phyloP scores from a whole-genome alignment of 2,329 filamentous ascomycete genomes.

The Rutstroemia sp. region DNA sequence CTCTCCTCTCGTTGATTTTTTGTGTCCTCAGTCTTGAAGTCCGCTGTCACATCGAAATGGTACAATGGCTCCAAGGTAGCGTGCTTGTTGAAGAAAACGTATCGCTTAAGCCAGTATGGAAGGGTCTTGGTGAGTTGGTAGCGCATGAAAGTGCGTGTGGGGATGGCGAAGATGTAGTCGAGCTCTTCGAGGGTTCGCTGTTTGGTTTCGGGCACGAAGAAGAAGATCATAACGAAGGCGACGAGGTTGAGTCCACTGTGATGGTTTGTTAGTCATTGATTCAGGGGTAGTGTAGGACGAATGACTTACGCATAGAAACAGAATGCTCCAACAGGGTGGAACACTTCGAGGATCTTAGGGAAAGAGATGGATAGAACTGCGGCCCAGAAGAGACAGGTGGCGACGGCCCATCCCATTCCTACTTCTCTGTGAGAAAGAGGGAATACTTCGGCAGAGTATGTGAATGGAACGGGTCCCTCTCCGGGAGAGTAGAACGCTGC shows the following conservation, averaged over 20 bases:
- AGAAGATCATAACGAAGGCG: slow-evolving; percentile 47
- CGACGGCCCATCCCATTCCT: slow-evolving; percentile 55
- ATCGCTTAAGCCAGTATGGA: slow-evolving; percentile 8
- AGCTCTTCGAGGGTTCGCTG: slow-evolving; percentile 30
- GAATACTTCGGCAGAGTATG: slow-evolving; percentile 55
- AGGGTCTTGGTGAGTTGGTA: slow-evolving; percentile 33
- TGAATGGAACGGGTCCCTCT: slow-evolving; percentile 54
- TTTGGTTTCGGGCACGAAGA: slow-evolving; percentile 52
- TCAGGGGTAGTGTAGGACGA: background rate
- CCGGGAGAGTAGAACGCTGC: slow-evolving; percentile 58
- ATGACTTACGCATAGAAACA: slow-evolving; percentile 38
- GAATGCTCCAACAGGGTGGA: slow-evolving; percentile 37
- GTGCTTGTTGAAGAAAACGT: slow-evolving; percentile 3
- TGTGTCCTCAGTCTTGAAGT: background rate
- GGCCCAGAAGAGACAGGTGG: slow-evolving; percentile 52
- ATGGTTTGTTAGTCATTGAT: background rate
- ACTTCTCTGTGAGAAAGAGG: slow-evolving; percentile 56
- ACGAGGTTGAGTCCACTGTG: slow-evolving; percentile 41
- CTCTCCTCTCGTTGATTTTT: background rate
- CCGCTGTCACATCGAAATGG: slow-evolving; percentile 1
- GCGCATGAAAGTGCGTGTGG: slow-evolving; percentile 19
- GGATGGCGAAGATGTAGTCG: slow-evolving; percentile 41
- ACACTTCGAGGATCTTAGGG: slow-evolving; percentile 18
- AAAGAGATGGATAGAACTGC: slow-evolving; percentile 53
- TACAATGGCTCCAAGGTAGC: slow-evolving; percentile 1